Percentiles rank a stretch among this genome's conserved stretches.
These are phyloP conservation scores for Vitis cinerea DNA, from an alignment of 164 flowering plant genomes.

Conservation along the genomic window DNA sequence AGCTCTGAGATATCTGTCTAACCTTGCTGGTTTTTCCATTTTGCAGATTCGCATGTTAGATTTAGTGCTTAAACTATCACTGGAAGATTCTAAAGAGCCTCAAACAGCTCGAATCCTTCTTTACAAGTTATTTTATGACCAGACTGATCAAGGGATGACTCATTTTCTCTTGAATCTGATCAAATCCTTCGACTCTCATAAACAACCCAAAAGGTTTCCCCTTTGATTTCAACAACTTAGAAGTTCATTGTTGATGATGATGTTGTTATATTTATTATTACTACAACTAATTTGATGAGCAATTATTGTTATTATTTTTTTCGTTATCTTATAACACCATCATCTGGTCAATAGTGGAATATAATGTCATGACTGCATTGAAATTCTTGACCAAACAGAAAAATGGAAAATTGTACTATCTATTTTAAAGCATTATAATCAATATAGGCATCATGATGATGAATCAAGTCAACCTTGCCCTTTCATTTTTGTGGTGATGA, in stretches of 20 bases:
- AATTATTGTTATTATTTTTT: too few relatives aligned
- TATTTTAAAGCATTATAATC: background rate
- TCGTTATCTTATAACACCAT: too few relatives aligned
- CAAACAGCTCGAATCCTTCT: conserved; percentile 88
- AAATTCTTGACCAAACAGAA: background rate
- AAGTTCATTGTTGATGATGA: too few relatives aligned
- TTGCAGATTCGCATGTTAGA: conserved; percentile 85
- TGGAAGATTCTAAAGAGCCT: conserved; percentile 74
- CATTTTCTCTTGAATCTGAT: conserved; percentile 72
- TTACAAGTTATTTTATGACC: conserved; percentile 93
- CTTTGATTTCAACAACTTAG: too few relatives aligned
- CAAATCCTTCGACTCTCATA: conserved; percentile 65
- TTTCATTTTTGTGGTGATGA: background rate
- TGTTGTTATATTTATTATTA: background rate
- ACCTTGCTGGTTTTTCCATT: background rate
- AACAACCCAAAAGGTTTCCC: conserved; percentile 80
- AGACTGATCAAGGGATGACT: conserved; percentile 94
- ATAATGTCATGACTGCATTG: background rate
- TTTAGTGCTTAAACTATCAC: conserved; percentile 68
- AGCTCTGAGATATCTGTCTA: too few relatives aligned
- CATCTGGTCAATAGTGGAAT: too few relatives aligned
- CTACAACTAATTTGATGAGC: background rate
- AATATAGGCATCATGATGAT: background rate
- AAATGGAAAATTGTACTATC: background rate
- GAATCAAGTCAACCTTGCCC: background rate